Evolutionary conservation across 1,284 basidiomycete species (phyloP).

Genomic region (Pascua sp.): DNA sequence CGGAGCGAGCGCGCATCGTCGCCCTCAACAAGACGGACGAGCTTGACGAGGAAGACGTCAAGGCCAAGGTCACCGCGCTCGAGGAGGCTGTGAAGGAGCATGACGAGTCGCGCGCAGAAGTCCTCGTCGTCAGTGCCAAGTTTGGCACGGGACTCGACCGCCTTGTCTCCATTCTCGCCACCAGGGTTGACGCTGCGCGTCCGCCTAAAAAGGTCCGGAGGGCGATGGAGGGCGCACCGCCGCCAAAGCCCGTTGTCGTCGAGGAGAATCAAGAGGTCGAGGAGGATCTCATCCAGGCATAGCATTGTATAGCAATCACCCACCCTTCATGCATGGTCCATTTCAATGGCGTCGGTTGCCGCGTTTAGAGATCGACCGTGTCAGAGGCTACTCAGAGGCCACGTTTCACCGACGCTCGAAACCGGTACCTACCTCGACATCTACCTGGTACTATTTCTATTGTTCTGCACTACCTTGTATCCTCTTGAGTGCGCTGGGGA

Average conservation of each 20-base stretch:
- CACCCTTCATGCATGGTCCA: not conserved
- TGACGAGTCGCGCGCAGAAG: conserved; percentile 52
- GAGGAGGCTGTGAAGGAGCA: conserved; percentile 28
- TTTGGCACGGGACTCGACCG: conserved; percentile 69
- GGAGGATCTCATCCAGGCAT: not conserved
- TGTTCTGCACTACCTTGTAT: too few relatives aligned
- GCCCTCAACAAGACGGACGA: conserved; percentile 94
- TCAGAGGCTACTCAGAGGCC: too few relatives aligned
- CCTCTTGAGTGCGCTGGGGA: too few relatives aligned
- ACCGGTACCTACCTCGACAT: too few relatives aligned
- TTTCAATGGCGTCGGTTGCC: not conserved
- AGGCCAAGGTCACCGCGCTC: conserved; percentile 50
- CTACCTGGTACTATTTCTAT: too few relatives aligned
- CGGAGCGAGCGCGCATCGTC: conserved; percentile 69
- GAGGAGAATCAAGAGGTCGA: conserved; percentile 9
- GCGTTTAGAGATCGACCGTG: too few relatives aligned
- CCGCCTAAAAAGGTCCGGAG: not conserved
- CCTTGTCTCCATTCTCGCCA: conserved; percentile 63
- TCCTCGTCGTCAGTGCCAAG: conserved; percentile 76
- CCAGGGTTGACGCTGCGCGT: conserved; percentile 62
- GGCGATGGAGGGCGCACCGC: not conserved
- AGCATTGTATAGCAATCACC: not conserved
- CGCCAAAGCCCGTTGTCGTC: not conserved
- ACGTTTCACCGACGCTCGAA: too few relatives aligned
- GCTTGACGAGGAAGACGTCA: conserved; percentile 52